Base-by-base conservation (phyloP, 2,329 filamentous ascomycete genomes). In the Fusarium sp. region DNA sequence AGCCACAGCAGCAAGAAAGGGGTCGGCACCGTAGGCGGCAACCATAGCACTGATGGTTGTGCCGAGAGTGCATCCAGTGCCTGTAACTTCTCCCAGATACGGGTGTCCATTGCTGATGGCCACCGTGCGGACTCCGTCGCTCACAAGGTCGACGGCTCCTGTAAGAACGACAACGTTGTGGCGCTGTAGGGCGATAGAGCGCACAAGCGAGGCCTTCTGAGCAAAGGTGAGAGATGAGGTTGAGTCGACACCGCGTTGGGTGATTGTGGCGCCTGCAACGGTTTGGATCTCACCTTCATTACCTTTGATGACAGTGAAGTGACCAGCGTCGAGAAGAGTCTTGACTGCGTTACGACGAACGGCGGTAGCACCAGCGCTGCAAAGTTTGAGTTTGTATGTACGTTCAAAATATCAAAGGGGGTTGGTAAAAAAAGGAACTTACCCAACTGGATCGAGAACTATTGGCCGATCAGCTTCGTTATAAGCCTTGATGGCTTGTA, bases 261-360 rank as follows among this genome's bases (percentile, higher is more conserved):
- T 64, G 45, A 76, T 44, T 65, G 75, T 66, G 43, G 85, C 82
- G 41, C 90, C 91, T 39, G 85, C 87, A 1, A 95, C 88, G 4
- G 92, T 89, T 47, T 86, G 83, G 64, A 98, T 94, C 78, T 98
- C 96, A 54, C 91, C 89, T 76, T 96, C 93, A 79, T 98, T 98
- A 48, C 95, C 95, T 77, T 98, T 98, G 79, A 98, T 94, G 41
- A 97, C 84, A 77, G 93, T 88, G 73, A 97, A 92, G 77, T 92
- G 92, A 39, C 93, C 94, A 4, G 83, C 85, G 0, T 86, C 82
- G 74, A 97, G 84, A 37, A 98, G 87, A 3, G 84, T 84, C 60
- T 88, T 87, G 27, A 95, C 88, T 0, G 93, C 92, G 2, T 86
- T 82, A 50, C 90, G 87, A 14, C 96, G 88, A 44, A 95, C 84